Conservation (phyloP, 371 early-diverging fungal species). For the Rhizopus microsporus region DNA sequence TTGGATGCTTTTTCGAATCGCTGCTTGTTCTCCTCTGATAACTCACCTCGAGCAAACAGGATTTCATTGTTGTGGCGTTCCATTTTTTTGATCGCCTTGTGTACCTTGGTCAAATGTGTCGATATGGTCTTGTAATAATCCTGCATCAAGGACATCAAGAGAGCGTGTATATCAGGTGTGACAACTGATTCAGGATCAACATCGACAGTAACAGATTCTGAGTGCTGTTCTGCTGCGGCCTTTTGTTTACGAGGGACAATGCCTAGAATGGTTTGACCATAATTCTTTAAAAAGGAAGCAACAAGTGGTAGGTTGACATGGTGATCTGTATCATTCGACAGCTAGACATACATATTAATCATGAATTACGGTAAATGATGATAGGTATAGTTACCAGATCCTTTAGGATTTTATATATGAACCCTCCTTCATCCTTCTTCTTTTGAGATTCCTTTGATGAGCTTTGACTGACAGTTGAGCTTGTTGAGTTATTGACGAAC, state of each 20-base stretch:
- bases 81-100: slow-evolving; percentile 72
- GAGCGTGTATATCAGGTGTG: slow-evolving; percentile 50
- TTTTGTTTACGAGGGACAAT: slow-evolving; percentile 56
- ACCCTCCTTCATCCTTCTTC: slow-evolving; percentile 29
- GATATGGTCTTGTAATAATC: slow-evolving; percentile 72
- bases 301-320: slow-evolving; percentile 79
- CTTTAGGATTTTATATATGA: slow-evolving; percentile 39
- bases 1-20: slow-evolving; percentile 72
- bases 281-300: slow-evolving; percentile 75
- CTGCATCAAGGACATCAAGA: slow-evolving; percentile 58
- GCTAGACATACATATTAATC: slow-evolving; percentile 22
- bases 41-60: slow-evolving; percentile 79
- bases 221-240: slow-evolving; percentile 44
- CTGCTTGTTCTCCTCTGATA: slow-evolving; percentile 82
- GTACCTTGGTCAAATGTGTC: slow-evolving; percentile 70
- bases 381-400: slow-evolving; percentile 32
- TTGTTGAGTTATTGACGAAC: slow-evolving; percentile 28
- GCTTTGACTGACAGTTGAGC: background rate
- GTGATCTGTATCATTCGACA: slow-evolving; percentile 48
- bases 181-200: slow-evolving; percentile 32
- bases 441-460: slow-evolving; percentile 23
- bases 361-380: background rate
- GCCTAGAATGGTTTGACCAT: slow-evolving; percentile 57
- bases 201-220: slow-evolving; percentile 27
- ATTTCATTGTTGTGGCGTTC: slow-evolving; percentile 80